These are phyloP conservation scores for Pterula multifida DNA, from an alignment of 1,284 basidiomycete species.

Conservation along the genomic window DNA sequence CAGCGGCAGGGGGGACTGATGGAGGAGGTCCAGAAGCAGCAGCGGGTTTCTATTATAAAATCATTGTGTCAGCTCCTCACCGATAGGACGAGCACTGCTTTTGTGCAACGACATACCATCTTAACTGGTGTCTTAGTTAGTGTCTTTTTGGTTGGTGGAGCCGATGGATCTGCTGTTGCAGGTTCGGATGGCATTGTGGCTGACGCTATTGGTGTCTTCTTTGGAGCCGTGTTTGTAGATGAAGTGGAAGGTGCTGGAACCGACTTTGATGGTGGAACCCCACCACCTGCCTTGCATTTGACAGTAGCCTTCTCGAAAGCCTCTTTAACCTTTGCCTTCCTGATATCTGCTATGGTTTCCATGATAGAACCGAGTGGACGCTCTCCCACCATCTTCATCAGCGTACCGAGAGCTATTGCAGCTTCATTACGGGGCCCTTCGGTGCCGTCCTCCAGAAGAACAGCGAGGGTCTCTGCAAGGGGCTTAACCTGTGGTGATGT, in stretches of 20 bases:
- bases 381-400: conserved; percentile 98
- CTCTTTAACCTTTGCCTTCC: conserved; percentile 92
- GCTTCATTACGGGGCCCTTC: conserved; percentile 89
- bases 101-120: conserved; percentile 19
- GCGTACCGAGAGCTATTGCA: conserved; percentile 76
- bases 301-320: conserved; percentile 83
- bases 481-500: conserved; percentile 73
- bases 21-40: conserved; percentile 16
- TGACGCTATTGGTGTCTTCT: conserved; percentile 16
- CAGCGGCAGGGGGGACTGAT: conserved; percentile 21
- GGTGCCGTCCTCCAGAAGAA: conserved; percentile 77
- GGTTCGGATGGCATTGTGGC: conserved; percentile 18
- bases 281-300: conserved; percentile 65
- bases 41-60: conserved; percentile 12
- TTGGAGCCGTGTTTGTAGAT: conserved; percentile 21
- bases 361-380: conserved; percentile 81
- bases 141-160: conserved; percentile 27
- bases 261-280: conserved; percentile 30
- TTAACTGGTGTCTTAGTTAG: conserved; percentile 39
- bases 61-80: neutral
- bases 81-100: too few relatives aligned
- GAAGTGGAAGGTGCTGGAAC: conserved; percentile 26
- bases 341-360: conserved; percentile 80
- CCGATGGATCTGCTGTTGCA: conserved; percentile 20
- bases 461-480: conserved; percentile 69